Base-by-base conservation (phyloP, 805 yeast species). In the Barnettozyma salicaria region DNA sequence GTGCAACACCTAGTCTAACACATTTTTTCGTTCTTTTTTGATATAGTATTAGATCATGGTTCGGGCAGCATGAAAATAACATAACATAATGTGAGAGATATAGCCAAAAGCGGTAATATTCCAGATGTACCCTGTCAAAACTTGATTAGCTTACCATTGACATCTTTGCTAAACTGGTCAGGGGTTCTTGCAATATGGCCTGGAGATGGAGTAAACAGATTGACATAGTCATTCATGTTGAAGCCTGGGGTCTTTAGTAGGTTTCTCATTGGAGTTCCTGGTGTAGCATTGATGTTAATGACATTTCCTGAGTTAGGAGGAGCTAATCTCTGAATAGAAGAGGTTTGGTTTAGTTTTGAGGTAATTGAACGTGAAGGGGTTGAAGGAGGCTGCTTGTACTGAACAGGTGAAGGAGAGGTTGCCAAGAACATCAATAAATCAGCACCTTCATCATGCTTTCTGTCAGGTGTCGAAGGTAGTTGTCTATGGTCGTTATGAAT, bases 201-300 rank as follows among this genome's bases (percentile, higher is more conserved):
- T 18, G 83, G 83, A 8, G 84, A 76, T 4, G 92, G 92, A 1
- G 89, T 78, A 54, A 80, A 79, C 44, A 82, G 69, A 53, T 85
- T 81, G 26, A 86, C 81, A 55, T 83, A 85, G 55, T 85, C 95
- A 53, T 76, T 79, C 78, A 85, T 76, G 58, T 85, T 84, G 63
- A 85, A 84, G 3, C 80, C 82, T 1, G 81, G 81, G 0, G 84
- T 80, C 45, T 60, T 59, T 30, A 46, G 33, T 21, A 49, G 34
- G n/a, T 50, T 41, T 34, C 49, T 49, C 48, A 48, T 54, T 23
- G 60, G 61, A 3, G 60, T 57, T 2, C 53, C 55, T 4, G 58
- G 52, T 4, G 52, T 36, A 12, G 41, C 40, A 20, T 27, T 40
- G 14, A 37, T 34, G 13, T 18, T 27, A 18, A 18, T 4, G 7